These are phyloP conservation scores for Pezicula rhizophila DNA, from an alignment of 2,329 filamentous ascomycete species.

Conservation along the genomic window DNA sequence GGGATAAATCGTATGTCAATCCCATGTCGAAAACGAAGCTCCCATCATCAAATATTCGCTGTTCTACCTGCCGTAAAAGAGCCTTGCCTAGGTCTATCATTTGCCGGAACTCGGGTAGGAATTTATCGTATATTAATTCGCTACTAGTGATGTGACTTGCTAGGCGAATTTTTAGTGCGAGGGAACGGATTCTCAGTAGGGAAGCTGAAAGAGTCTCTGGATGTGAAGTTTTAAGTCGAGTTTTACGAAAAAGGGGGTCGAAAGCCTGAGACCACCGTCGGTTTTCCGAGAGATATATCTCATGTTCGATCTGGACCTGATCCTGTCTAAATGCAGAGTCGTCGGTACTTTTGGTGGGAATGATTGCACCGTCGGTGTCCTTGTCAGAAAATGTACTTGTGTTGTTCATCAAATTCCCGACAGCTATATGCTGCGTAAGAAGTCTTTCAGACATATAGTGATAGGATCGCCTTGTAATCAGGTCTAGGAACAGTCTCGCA, in stretches of 20 bases:
- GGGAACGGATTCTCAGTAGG: constrained; percentile 14
- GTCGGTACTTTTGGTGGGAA: not conserved
- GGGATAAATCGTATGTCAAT: constrained; percentile 15
- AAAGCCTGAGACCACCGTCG: constrained; percentile 15
- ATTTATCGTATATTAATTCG: constrained; percentile 16
- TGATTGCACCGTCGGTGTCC: not conserved
- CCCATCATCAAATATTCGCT: constrained; percentile 9
- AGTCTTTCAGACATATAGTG: constrained; percentile 14
- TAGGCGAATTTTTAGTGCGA: constrained; percentile 9
- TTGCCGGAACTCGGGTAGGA: constrained; percentile 9
- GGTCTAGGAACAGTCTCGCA: constrained; percentile 13
- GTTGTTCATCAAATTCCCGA: not conserved
- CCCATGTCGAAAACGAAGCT: constrained; percentile 18
- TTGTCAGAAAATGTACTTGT: not conserved
- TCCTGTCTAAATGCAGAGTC: constrained; percentile 2
- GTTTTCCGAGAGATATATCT: constrained; percentile 12
- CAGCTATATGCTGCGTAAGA: not conserved
- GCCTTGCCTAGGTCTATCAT: constrained; percentile 10
- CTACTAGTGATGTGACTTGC: constrained; percentile 12
- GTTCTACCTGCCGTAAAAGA: constrained; percentile 8
- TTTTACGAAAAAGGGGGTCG: constrained; percentile 10
- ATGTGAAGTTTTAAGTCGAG: constrained; percentile 5
- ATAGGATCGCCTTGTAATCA: constrained; percentile 15
- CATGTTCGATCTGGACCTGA: constrained; percentile 12
- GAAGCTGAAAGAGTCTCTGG: constrained; percentile 7